These are phyloP conservation scores for Apiospora arundinis DNA, from an alignment of 2,329 filamentous ascomycete species.

Conservation along the genomic window DNA sequence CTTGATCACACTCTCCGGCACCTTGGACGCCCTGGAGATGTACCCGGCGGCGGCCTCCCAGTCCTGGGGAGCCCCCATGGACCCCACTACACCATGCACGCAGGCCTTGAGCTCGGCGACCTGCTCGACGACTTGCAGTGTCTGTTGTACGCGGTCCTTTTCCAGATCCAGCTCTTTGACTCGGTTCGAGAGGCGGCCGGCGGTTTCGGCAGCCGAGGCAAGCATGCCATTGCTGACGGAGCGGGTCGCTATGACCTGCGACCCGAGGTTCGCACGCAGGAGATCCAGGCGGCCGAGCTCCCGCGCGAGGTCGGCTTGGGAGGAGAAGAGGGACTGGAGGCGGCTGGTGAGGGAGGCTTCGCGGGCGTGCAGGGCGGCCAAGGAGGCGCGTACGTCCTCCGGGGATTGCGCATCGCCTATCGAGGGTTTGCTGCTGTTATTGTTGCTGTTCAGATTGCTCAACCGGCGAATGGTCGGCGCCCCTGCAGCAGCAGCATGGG, in stretches of 20 bases:
- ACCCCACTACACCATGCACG: constrained; percentile 90
- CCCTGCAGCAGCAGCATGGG: constrained; percentile 32
- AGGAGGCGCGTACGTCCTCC: constrained; percentile 78
- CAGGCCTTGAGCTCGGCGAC: constrained; percentile 97
- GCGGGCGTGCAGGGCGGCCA: constrained; percentile 76
- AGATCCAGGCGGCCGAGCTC: constrained; percentile 89
- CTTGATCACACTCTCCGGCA: constrained; percentile 80
- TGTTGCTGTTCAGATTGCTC: constrained; percentile 26
- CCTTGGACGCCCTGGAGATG: constrained; percentile 79
- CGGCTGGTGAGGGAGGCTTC: constrained; percentile 77
- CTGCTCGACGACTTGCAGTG: constrained; percentile 90
- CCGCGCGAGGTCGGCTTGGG: constrained; percentile 84
- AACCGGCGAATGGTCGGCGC: constrained; percentile 32
- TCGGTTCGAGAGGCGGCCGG: constrained; percentile 81
- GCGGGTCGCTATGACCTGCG: constrained; percentile 84
- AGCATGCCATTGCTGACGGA: constrained; percentile 91
- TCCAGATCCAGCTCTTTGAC: constrained; percentile 90
- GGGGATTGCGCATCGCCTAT: constrained; percentile 77
- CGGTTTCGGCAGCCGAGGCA: constrained; percentile 82
- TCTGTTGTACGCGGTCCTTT: constrained; percentile 89
- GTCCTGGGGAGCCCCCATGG: constrained; percentile 97
- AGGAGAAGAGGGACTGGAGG: constrained; percentile 78
- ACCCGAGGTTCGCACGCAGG: constrained; percentile 84
- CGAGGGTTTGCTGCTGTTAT: constrained; percentile 34
- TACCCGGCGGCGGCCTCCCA: constrained; percentile 97